Evolutionary conservation across 2,329 filamentous ascomycete genomes (phyloP), one percentile per base, ranked within the genome.

Genomic region (Venturia aucupariae): DNA sequence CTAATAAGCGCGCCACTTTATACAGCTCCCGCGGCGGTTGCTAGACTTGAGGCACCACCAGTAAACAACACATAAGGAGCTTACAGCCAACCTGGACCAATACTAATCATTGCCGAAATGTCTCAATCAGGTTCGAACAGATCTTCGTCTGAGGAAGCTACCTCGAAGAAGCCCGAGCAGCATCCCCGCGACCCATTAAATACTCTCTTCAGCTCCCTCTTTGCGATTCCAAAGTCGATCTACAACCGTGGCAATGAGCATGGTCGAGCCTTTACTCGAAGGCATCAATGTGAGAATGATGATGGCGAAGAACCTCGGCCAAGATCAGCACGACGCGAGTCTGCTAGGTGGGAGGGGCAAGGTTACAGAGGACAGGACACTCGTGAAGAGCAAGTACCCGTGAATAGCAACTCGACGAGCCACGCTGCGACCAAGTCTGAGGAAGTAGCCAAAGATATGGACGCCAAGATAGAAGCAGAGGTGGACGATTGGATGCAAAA

Each of bases 231-330:
- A 4, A 27, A 35, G 15, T 44, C 51, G 7, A 64, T 64, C 15
- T 64, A 64, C 63, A 48, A 62, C 8, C 51, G 63, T 30, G 63
- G 63, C 35, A 64, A 61, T 30, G 63, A 64, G 13, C 63, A 61
- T 27, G 63, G 63, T 24, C 32, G 63, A 22, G 63, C 32, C 5
- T 64, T 60, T 10, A 61, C 32, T 32, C 48, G n/a, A 10, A 32
- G 35, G 4, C n/a, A 39, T 59, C 48, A 41, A 15, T 7, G 27
- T 4, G 63, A 64, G 17, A 30, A 30, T 17, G 54, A 64, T 35
- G 63, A 44, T 38, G 54, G 39, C 7, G 54, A 46, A 22, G 30
- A 61, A 17, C 30, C 35, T 59, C 35, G 46, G 1, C 32, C 39
- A 55, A 22, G 27, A 55, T 32, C 30, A 59, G 62, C 46, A 41